phyloP scores from a whole-genome alignment of 176 grass and related monocot genomes.

The Musa schizocarpa region DNA sequence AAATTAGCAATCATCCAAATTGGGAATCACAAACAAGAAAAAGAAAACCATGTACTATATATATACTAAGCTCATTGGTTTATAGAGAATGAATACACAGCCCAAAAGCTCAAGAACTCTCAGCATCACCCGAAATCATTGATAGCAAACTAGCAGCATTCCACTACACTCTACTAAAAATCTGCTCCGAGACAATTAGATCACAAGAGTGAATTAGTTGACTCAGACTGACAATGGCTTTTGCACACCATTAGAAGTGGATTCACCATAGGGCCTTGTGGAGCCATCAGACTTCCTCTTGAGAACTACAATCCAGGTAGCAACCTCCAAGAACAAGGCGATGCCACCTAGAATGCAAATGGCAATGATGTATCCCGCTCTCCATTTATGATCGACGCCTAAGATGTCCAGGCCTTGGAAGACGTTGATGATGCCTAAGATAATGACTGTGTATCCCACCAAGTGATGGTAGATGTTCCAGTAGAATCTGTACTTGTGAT shows the following conservation, averaged over 20 bases:
- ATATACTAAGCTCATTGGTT: too few species aligned
- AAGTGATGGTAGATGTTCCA: conserved; percentile 16
- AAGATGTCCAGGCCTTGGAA: conserved; percentile 8
- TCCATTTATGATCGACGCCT: conserved; percentile 1
- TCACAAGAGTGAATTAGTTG: not conserved
- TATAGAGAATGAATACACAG: too few species aligned
- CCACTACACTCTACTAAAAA: too few species aligned
- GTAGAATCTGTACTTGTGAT: conserved; percentile 11
- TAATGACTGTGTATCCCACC: conserved; percentile 8
- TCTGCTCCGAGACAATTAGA: too few species aligned
- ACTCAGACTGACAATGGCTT: not conserved
- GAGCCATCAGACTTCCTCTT: not conserved
- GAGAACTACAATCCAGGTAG: conserved; percentile 5
- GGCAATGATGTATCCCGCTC: not conserved
- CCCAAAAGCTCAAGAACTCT: too few species aligned
- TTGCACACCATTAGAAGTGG: not conserved
- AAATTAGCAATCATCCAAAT: too few species aligned
- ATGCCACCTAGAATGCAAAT: not conserved
- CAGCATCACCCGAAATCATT: too few species aligned
- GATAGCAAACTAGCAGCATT: too few species aligned
- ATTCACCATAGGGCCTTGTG: not conserved
- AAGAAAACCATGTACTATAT: too few species aligned
- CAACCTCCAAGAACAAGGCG: not conserved
- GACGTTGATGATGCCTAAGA: conserved; percentile 8
- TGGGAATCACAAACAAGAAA: too few species aligned